Evolutionary conservation across 2,329 filamentous ascomycete species (phyloP).

Genomic region (Aspergillus piperis): DNA sequence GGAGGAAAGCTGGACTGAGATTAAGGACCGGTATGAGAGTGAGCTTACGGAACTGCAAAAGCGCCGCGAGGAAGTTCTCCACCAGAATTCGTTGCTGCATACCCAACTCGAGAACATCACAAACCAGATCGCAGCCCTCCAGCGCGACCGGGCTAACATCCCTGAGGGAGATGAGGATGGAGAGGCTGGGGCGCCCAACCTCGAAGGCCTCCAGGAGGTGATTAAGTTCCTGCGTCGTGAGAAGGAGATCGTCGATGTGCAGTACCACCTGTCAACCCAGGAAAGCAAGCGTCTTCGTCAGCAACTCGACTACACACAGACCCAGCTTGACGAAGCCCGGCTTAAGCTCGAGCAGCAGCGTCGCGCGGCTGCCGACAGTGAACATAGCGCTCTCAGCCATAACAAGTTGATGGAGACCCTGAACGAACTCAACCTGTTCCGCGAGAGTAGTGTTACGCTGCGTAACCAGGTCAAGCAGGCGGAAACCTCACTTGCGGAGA

Average conservation of each 20-base stretch:
- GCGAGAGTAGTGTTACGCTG: constrained; percentile 89
- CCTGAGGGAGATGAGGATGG: constrained; percentile 55
- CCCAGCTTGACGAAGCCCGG: constrained; percentile 83
- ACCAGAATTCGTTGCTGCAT: constrained; percentile 89
- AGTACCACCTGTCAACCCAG: constrained; percentile 84
- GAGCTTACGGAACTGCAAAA: constrained; percentile 78
- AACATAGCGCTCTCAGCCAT: constrained; percentile 74
- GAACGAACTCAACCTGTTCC: constrained; percentile 92
- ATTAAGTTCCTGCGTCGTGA: constrained; percentile 90
- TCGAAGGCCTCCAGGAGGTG: constrained; percentile 82
- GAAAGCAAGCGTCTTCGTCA: constrained; percentile 87
- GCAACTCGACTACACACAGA: constrained; percentile 82
- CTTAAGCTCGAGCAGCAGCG: constrained; percentile 91
- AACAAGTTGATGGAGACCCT: constrained; percentile 92
- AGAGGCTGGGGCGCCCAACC: constrained; percentile 55
- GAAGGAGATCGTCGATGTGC: constrained; percentile 97
- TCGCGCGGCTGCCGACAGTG: constrained; percentile 70
- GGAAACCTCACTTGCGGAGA: constrained; percentile 73
- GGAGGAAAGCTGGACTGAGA: constrained; percentile 84
- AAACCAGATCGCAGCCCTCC: constrained; percentile 74
- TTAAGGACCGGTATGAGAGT: constrained; percentile 75
- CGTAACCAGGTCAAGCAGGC: constrained; percentile 82
- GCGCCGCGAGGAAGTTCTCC: constrained; percentile 78
- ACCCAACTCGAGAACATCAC: constrained; percentile 83
- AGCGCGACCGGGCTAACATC: constrained; percentile 67